Evolutionary conservation across 1,139 yeast species (phyloP).

Genomic region (Debaryomyces subglobosus): DNA sequence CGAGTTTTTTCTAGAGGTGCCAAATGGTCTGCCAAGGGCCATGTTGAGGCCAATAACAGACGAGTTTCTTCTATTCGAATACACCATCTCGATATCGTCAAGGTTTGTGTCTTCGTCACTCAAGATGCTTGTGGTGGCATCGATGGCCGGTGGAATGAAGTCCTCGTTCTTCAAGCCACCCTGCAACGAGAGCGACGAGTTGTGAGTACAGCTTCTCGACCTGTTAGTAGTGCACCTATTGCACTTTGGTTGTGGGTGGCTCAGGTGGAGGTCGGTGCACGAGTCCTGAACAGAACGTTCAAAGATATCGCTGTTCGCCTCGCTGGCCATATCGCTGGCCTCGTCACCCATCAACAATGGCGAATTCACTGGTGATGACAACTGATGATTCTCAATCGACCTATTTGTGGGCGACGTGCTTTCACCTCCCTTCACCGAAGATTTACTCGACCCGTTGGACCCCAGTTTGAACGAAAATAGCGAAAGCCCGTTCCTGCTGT

Average conservation of each 20-base stretch:
- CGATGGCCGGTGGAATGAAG: slow-evolving; percentile 81
- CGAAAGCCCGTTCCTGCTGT: slow-evolving; percentile 6
- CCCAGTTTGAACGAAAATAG: slow-evolving; percentile 8
- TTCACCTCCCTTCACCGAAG: neutral
- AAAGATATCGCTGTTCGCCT: slow-evolving; percentile 38
- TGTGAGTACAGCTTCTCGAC: slow-evolving; percentile 30
- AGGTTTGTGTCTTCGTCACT: slow-evolving; percentile 59
- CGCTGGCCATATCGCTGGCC: neutral
- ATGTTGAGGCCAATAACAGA: slow-evolving; percentile 61
- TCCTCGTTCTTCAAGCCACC: slow-evolving; percentile 53
- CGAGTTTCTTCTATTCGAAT: slow-evolving; percentile 59
- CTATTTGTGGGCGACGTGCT: slow-evolving; percentile 10
- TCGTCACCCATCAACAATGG: slow-evolving; percentile 11
- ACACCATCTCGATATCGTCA: slow-evolving; percentile 71
- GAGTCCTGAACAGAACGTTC: slow-evolving; percentile 65
- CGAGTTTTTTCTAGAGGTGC: slow-evolving; percentile 48
- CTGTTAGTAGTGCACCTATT: slow-evolving; percentile 17
- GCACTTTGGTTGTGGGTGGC: slow-evolving; percentile 22
- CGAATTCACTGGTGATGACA: slow-evolving; percentile 17
- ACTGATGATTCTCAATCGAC: slow-evolving; percentile 10
- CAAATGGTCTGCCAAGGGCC: slow-evolving; percentile 55
- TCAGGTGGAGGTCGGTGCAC: slow-evolving; percentile 14
- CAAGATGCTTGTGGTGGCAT: slow-evolving; percentile 70
- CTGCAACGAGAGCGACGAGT: slow-evolving; percentile 30
- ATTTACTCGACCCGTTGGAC: slow-evolving; percentile 7